Evolutionary conservation across 345 rosid species (phyloP).

Genomic region (Populus davidiana): DNA sequence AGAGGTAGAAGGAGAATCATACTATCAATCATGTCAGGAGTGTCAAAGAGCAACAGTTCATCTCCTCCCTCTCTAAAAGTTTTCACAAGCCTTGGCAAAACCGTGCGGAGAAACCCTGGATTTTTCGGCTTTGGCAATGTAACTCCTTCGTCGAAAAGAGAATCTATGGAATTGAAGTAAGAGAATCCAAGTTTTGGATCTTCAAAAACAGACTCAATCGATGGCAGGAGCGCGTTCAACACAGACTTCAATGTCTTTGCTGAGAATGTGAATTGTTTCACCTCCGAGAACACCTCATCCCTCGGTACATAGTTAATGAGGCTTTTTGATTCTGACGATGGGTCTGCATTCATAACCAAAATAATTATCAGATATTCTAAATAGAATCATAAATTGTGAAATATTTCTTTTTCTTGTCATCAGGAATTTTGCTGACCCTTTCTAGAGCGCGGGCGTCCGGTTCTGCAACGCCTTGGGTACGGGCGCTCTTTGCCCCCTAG

Average conservation of each 20-base stretch:
- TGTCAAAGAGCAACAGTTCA: constrained; percentile 1
- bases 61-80: background rate
- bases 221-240: constrained; percentile 12
- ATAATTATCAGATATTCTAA: background rate
- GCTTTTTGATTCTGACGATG: constrained; percentile 24
- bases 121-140: constrained; percentile 3
- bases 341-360: constrained; percentile 19
- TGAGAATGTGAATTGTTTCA: constrained; percentile 20
- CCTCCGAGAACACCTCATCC: constrained; percentile 29
- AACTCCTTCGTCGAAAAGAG: constrained; percentile 8
- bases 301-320: constrained; percentile 29
- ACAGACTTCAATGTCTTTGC: constrained; percentile 10
- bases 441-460: constrained; percentile 39
- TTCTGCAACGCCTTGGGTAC: constrained; percentile 58
- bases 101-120: background rate
- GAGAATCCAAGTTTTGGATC: constrained; percentile 11
- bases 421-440: constrained; percentile 5
- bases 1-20: background rate
- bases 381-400: too few species aligned
- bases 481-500: constrained; percentile 35
- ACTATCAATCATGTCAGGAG: constrained; percentile 17
- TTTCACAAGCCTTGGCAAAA: constrained; percentile 9
- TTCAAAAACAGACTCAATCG: background rate
- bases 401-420: background rate
- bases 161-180: constrained; percentile 13